Base-by-base conservation (phyloP, 2,329 filamentous ascomycete genomes). In the Rhynchosporium secalis region DNA sequence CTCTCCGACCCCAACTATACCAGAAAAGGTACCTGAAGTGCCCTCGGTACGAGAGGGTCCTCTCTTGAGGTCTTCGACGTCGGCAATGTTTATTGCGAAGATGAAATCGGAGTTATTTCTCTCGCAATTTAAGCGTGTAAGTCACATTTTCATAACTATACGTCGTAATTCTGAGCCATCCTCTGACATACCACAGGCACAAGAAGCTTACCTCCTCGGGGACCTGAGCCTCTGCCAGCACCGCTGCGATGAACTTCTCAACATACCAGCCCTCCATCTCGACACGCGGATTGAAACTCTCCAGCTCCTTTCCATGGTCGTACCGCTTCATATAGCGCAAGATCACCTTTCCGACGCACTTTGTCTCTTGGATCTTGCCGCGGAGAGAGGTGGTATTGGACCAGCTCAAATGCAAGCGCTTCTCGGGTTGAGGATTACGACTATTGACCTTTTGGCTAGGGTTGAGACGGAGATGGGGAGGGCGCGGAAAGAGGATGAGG, bases 101-200 rank as follows among this genome's bases (percentile, higher is more conserved):
- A 49, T 59, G 31, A 59, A 59, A 15, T 40, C 57, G 1, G 57
- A 59, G 31, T 7, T 51, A 8, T 59, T 59, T 20, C 46, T 59
- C 15, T 51, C 57, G 31, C 57, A 59, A 26, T 59, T 59, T 36
- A 59, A 59, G 26, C 57, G 57, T 13, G 57, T 59, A 45, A 59
- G 47, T 26, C n/a, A 8, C 43, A n/a, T 45, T 15, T 45, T 10
- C 8, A 31, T 15, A 31, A 38, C 38, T 55, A 31, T 38, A 3
- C n/a, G 8, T 56, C 28, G 31, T 10, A 31, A 13, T 6, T 33
- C 26, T 15, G 36, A 38, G 5, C 15, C 29, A 33, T 28, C 15
- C 7, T 10, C 49, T 20, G 15, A 38, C 31, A 38, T 3, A 9
- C 48, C n/a, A 33, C 3, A 59, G 57, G 57, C 57, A 33, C 57